Evolutionary conservation across 2,329 filamentous ascomycete species (phyloP).

Genomic region (Falciphora oryzae): DNA sequence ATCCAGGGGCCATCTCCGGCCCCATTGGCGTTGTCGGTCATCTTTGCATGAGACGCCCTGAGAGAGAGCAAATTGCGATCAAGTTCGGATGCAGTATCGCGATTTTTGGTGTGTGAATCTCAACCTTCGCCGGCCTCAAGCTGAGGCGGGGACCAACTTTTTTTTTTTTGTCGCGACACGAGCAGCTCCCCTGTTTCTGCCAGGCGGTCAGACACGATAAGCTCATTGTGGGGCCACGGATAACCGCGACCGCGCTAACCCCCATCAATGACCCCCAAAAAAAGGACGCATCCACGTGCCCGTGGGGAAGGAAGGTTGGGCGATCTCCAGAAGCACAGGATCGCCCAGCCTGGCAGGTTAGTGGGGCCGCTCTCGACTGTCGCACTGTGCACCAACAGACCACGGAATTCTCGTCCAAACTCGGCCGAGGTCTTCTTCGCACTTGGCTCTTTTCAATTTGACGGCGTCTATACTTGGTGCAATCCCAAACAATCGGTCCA

Average conservation of each 20-base stretch:
- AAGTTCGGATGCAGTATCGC: neutral
- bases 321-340: neutral
- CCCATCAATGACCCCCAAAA: neutral
- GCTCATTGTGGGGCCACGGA: no score
- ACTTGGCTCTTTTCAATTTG: neutral
- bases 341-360: no score
- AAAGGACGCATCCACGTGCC: neutral
- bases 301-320: neutral
- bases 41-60: neutral
- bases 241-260: neutral
- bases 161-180: neutral
- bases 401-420: neutral
- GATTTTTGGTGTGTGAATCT: neutral
- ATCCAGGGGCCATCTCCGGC: neutral
- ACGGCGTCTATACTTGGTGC: no score
- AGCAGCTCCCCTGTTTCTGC: neutral
- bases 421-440: neutral
- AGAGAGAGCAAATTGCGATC: neutral
- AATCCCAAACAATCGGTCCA: no score
- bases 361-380: no score
- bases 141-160: neutral
- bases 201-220: neutral
- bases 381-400: neutral
- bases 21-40: neutral
- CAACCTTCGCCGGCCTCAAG: neutral